Evolutionary conservation across 2,329 filamentous ascomycete species (phyloP).

Genomic region (Pseudocercospora fijiensis): DNA sequence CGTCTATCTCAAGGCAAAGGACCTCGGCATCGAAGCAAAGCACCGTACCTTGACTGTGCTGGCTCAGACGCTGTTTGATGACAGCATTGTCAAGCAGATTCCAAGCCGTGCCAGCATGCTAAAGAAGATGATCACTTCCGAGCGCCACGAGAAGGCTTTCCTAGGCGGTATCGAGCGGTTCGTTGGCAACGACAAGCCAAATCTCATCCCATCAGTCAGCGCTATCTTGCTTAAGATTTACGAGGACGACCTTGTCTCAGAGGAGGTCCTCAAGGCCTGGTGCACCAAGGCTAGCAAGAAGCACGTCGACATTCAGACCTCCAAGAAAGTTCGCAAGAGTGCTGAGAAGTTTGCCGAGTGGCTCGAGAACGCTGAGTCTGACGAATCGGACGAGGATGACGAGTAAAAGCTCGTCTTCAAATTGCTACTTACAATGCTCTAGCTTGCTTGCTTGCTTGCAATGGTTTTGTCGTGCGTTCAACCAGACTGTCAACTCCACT

Average conservation of each 20-base stretch:
- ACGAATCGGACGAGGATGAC: constrained; percentile 33
- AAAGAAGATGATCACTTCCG: constrained; percentile 82
- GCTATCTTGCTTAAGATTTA: constrained; percentile 89
- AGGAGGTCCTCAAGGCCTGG: constrained; percentile 89
- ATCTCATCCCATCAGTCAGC: constrained; percentile 73
- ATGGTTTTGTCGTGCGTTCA: constrained; percentile 6
- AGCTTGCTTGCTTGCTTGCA: constrained; percentile 1
- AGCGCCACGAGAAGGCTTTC: constrained; percentile 93
- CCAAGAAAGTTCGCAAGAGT: constrained; percentile 93
- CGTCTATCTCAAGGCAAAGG: constrained; percentile 95
- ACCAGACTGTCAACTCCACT: constrained; percentile 20
- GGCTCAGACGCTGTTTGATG: constrained; percentile 88
- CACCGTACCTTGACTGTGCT: constrained; percentile 90
- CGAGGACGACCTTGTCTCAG: constrained; percentile 81
- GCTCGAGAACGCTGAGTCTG: constrained; percentile 59
- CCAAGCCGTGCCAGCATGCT: constrained; percentile 79
- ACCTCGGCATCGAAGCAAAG: constrained; percentile 90
- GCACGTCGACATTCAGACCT: constrained; percentile 84
- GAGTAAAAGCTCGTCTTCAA: constrained; percentile 1
- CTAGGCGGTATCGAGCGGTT: constrained; percentile 94
- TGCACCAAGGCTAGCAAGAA: constrained; percentile 96
- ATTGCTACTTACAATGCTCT: background rate
- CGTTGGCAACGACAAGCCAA: constrained; percentile 76
- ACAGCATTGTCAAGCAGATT: constrained; percentile 86
- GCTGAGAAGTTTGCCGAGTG: constrained; percentile 92